Conservation (phyloP, 2,329 filamentous ascomycete species). For the Fusarium proliferatum region DNA sequence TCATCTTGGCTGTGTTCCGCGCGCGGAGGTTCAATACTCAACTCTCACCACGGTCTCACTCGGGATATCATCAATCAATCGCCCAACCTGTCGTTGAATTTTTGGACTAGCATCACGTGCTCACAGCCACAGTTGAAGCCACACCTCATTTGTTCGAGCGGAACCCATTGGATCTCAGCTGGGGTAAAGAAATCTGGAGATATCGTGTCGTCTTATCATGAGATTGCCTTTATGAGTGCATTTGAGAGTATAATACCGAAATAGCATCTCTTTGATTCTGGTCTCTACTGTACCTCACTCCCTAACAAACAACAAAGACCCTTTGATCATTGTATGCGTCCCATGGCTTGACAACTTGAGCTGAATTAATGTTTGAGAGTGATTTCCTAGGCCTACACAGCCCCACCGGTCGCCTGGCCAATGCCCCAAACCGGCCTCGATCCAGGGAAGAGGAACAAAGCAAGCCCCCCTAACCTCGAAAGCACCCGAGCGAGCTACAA, state of each 20-base stretch:
- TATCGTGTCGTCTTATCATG: not conserved
- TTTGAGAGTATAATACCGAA: accelerated
- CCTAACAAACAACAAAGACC: not conserved
- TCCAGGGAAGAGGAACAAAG: constrained; percentile 34
- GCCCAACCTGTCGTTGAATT: constrained; percentile 37
- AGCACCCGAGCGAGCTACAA: constrained; percentile 21
- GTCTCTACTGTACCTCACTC: not conserved
- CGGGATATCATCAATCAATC: constrained; percentile 31
- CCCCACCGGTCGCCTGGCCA: constrained; percentile 49
- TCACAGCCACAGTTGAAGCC: constrained; percentile 31
- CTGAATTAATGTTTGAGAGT: not conserved
- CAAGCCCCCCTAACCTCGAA: constrained; percentile 38
- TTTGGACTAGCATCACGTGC: constrained; percentile 45
- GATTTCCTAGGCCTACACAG: constrained; percentile 14
- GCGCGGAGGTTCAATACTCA: constrained; percentile 39
- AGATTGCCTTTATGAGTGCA: not conserved
- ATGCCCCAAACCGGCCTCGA: constrained; percentile 41
- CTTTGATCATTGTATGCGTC: not conserved
- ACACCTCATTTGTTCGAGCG: constrained; percentile 10
- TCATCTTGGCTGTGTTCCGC: constrained; percentile 71
- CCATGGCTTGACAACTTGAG: not conserved
- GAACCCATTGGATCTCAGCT: not conserved
- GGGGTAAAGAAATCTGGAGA: not conserved
- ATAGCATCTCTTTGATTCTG: not conserved
- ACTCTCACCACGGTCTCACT: constrained; percentile 34